A percentile compares a stretch with the other conserved stretches of the same genome.
phyloP scores from a whole-genome alignment of 257 asterid species.

The Solanum piurae region DNA sequence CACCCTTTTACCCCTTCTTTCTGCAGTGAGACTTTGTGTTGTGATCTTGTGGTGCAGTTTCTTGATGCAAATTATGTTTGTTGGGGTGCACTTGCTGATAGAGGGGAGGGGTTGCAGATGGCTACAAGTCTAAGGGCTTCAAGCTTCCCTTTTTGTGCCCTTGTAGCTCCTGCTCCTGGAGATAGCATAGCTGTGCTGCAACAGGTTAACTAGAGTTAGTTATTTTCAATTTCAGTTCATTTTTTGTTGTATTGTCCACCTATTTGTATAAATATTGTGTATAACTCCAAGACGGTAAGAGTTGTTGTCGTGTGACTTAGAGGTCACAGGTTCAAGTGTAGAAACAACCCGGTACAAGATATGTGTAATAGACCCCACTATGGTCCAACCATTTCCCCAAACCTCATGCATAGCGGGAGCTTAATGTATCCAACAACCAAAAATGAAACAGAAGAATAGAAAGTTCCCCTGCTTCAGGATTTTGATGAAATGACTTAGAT shows the following conservation, averaged over 20 bases:
- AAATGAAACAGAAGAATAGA: not conserved
- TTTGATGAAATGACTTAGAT: not conserved
- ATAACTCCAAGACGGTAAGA: not conserved
- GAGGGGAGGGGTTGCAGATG: conserved; percentile 66
- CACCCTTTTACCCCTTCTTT: conserved; percentile 63
- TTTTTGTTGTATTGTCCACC: not conserved
- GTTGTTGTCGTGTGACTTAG: not conserved
- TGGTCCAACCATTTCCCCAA: not conserved
- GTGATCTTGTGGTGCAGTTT: conserved; percentile 67
- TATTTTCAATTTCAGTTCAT: not conserved
- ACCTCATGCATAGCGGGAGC: not conserved
- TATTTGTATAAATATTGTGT: not conserved
- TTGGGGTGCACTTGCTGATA: conserved; percentile 61
- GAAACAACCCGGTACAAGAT: not conserved
- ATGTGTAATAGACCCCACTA: not conserved
- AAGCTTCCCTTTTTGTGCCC: conserved; percentile 66
- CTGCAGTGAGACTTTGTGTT: conserved; percentile 63
- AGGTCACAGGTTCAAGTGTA: no score
- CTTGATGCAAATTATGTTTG: conserved; percentile 74
- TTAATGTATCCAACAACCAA: not conserved
- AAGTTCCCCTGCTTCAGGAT: not conserved
- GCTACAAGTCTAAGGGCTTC: conserved; percentile 29
- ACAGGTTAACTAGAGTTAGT: conserved; percentile 28
- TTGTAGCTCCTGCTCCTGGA: conserved; percentile 62
- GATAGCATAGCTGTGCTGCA: conserved; percentile 61